These are phyloP conservation scores for Daedaleopsis nitida DNA, from an alignment of 768 basidiomycete species.

Conservation along the genomic window DNA sequence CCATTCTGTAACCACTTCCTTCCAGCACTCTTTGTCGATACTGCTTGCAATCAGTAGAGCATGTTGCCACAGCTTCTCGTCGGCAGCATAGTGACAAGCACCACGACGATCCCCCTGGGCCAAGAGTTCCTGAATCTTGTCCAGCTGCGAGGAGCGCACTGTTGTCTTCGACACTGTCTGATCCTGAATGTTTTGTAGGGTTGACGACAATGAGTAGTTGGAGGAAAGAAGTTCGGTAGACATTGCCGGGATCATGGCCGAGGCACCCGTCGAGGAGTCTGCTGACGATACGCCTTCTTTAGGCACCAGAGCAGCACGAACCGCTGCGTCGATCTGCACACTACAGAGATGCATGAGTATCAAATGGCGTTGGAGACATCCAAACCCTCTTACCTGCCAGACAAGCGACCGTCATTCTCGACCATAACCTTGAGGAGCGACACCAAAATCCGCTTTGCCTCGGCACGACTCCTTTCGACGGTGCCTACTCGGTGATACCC, in stretches of 20 bases:
- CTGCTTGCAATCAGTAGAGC: constrained; percentile 93
- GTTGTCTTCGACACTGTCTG: constrained; percentile 57
- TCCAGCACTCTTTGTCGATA: constrained; percentile 92
- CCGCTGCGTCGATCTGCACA: constrained; percentile 68
- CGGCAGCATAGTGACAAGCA: constrained; percentile 87
- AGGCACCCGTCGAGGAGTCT: not conserved
- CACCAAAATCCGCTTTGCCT: constrained; percentile 76
- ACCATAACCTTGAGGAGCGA: constrained; percentile 79
- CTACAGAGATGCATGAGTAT: constrained; percentile 36
- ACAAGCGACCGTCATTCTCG: constrained; percentile 85
- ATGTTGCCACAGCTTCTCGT: constrained; percentile 92
- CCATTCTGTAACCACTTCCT: constrained; percentile 87
- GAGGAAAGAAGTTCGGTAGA: constrained; percentile 26
- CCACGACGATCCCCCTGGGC: constrained; percentile 82
- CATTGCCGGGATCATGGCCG: constrained; percentile 9
- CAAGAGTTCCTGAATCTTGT: constrained; percentile 78
- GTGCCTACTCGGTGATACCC: constrained; percentile 63
- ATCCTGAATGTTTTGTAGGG: constrained; percentile 41
- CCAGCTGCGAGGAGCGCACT: constrained; percentile 63
- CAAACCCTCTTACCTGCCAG: constrained; percentile 72
- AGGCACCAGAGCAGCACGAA: constrained; percentile 74
- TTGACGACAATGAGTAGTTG: constrained; percentile 23
- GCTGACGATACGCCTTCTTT: constrained; percentile 21
- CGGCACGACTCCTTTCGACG: constrained; percentile 57
- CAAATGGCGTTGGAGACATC: not conserved